Evolutionary conservation across 2,329 filamentous ascomycete species (phyloP), one percentile per base, ranked within the genome.

Genomic region (Phialocephala subalpina): DNA sequence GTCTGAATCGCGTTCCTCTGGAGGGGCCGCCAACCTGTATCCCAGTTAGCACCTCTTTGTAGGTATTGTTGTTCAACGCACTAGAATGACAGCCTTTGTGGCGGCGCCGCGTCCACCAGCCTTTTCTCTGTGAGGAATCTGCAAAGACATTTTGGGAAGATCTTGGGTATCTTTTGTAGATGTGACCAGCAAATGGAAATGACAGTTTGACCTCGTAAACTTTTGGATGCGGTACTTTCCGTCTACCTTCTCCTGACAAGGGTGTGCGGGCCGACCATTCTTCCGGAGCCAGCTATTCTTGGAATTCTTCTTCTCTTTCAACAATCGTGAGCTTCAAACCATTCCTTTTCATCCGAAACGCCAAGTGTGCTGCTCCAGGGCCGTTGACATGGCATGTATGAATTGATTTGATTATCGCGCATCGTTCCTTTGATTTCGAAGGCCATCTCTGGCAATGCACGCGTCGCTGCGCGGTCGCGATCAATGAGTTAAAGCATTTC

Each of bases 61-160:
- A 11, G 45, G 16, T 40, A 49, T 58, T 47, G 29, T 27, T 60
- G 66, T 58, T 45, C 63, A 72, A 78, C 84, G 76, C 86, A 97
- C 94, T 84, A 98, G 84, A 81, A 98, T 97, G 73, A 97, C 91
- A 73, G 95, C 95, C 83, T 97, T 98, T 78, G 94, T 97, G 71
- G 90, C 86, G 76, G 88, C 86, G 33, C 67, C 56, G 36, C 70
- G 61, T 73, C 83, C 82, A 77, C 29, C 35, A 72, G 82, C 75
- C 74, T 82, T 84, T 75, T 81, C 82, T 82, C 77, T 82, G 77
- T 74, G 65, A 7, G 77, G 76, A 35, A 77, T 70, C 56, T 75
- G 72, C 35, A 72, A 86, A 85, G 73, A 89, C 82, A 78, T 78
- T 53, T 59, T 63, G 25, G 38, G n/a, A 29, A 49, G 40, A 38